Evolutionary conservation across 1,284 basidiomycete genomes (phyloP).

Genomic region (Puccinia coronata): DNA sequence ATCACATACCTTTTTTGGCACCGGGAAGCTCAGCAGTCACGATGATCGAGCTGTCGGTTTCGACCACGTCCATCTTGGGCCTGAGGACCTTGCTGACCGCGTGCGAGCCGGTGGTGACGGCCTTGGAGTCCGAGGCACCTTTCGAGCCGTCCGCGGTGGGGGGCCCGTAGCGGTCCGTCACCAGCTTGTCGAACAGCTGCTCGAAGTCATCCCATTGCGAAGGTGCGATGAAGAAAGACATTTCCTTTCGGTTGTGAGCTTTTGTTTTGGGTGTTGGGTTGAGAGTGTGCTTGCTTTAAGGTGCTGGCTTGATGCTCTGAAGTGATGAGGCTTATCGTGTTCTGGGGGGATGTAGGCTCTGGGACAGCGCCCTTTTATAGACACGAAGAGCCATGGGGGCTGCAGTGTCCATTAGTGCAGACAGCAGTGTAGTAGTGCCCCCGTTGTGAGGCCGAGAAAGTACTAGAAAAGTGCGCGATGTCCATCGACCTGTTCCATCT

Average conservation of each 20-base stretch:
- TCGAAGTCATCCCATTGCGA: conserved; percentile 46
- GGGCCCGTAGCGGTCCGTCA: conserved; percentile 43
- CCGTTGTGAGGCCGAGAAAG: background rate
- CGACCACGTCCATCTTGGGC: conserved; percentile 42
- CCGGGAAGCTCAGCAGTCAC: conserved; percentile 43
- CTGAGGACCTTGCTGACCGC: conserved; percentile 15
- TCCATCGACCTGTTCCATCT: too few relatives aligned
- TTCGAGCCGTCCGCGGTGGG: conserved; percentile 23
- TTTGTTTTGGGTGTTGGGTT: background rate
- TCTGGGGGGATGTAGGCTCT: background rate
- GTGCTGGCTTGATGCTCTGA: background rate
- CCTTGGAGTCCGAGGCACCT: conserved; percentile 8
- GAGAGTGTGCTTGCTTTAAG: background rate
- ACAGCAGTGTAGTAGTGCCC: background rate
- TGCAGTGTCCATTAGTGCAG: background rate
- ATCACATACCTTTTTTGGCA: conserved; percentile 43
- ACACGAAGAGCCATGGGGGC: background rate
- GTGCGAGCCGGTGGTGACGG: conserved; percentile 14
- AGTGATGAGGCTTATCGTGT: background rate
- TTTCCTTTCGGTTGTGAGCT: background rate
- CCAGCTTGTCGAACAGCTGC: conserved; percentile 33
- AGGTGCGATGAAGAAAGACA: conserved; percentile 38
- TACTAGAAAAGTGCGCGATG: background rate
- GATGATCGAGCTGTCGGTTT: conserved; percentile 28
- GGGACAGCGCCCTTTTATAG: background rate